phyloP scores from a whole-genome alignment of 75 land plant species.

The Cupressus sempervirens region DNA sequence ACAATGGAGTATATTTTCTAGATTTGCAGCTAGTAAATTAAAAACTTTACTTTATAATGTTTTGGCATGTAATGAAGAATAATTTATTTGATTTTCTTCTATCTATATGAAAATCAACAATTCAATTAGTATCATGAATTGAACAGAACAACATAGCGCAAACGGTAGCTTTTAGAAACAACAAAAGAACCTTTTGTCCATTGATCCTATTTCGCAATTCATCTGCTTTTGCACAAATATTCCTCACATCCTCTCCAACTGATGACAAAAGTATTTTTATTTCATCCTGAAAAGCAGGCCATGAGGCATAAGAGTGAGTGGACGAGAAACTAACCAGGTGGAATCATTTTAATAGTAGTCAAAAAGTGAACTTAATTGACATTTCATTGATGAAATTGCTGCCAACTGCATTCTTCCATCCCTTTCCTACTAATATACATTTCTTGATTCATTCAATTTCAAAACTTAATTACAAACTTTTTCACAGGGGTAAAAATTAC shows the following conservation, averaged over 20 bases:
- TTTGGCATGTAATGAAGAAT: not conserved
- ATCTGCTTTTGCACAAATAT: conserved; percentile 28
- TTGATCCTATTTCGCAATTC: conserved; percentile 23
- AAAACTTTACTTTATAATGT: not conserved
- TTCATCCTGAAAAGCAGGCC: conserved; percentile 20
- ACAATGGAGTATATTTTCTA: not conserved
- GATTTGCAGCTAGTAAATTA: not conserved
- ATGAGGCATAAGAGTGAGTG: not conserved
- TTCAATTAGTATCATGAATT: not conserved
- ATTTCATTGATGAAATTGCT: not conserved
- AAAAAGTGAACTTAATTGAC: not conserved
- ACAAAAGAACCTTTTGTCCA: conserved; percentile 23
- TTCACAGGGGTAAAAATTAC: not conserved
- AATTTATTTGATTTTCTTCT: not conserved
- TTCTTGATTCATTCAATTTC: not conserved
- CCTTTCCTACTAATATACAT: not conserved
- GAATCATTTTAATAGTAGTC: not conserved
- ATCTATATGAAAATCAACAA: not conserved
- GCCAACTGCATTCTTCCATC: not conserved
- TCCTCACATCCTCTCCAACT: conserved; percentile 27
- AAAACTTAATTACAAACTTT: not conserved
- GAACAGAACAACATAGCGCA: not conserved
- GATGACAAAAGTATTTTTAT: conserved; percentile 25
- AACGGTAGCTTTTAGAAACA: not conserved
- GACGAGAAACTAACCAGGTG: not conserved